A percentile compares a stretch with the other conserved stretches of the same genome.
Evolutionary conservation across 1,284 basidiomycete genomes (phyloP).

Genomic region (Lentinula novae-zelandiae): DNA sequence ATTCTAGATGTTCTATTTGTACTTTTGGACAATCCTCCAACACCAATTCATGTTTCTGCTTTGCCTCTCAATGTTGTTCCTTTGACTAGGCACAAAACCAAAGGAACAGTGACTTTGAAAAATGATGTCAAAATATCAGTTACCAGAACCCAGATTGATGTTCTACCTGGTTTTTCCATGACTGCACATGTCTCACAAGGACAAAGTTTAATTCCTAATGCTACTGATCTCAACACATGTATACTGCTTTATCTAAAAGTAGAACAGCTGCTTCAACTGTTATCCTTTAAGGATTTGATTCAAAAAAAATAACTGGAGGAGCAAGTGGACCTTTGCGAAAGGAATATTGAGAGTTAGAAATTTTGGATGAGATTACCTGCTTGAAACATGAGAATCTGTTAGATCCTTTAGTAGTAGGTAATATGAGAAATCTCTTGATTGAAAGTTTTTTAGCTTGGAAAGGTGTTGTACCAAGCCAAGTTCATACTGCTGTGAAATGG

Average conservation of each 20-base stretch:
- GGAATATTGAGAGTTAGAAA: slow-evolving; percentile 29
- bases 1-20: slow-evolving; percentile 21
- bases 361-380: slow-evolving; percentile 29
- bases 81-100: slow-evolving; percentile 17
- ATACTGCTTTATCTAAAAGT: slow-evolving; percentile 33
- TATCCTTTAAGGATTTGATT: slow-evolving; percentile 27
- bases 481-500: slow-evolving; percentile 20
- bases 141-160: slow-evolving; percentile 27
- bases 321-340: slow-evolving; percentile 19
- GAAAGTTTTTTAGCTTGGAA: slow-evolving; percentile 15
- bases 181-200: slow-evolving; percentile 39
- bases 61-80: slow-evolving; percentile 38
- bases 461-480: slow-evolving; percentile 14
- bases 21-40: slow-evolving; percentile 26
- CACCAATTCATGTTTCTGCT: slow-evolving; percentile 24
- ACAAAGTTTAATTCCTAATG: slow-evolving; percentile 29
- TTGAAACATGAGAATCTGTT: slow-evolving; percentile 21
- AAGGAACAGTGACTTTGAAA: slow-evolving; percentile 21
- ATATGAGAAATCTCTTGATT: slow-evolving; percentile 18
- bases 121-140: slow-evolving; percentile 25
- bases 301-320: slow-evolving; percentile 19
- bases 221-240: slow-evolving; percentile 31
- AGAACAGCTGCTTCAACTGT: slow-evolving; percentile 26
- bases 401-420: slow-evolving; percentile 15
- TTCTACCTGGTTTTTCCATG: slow-evolving; percentile 38